Evolutionary conservation across 139 green algal genomes (phyloP), one percentile per base, ranked within the genome.

Genomic region (Chlamydomonas incerta): DNA sequence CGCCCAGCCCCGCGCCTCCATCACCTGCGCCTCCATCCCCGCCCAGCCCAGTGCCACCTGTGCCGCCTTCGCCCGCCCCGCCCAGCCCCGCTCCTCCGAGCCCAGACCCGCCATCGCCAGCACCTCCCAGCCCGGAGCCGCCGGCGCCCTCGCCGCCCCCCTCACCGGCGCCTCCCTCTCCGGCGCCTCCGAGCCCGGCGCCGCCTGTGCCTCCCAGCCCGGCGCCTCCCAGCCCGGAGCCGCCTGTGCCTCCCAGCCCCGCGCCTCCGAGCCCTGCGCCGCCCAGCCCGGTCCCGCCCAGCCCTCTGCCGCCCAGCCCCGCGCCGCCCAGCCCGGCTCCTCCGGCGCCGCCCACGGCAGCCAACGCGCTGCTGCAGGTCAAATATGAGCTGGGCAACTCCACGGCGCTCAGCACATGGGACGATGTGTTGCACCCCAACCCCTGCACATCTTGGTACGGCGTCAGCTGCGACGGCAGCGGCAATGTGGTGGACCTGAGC

Each of bases 401-500:
- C 23, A 17, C 55, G 23, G 52, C 21, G 28, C 83, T 88, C 23
- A 31, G n/a, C 58, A 77, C 34, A 34, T 88, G 83, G 83, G 17
- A 8, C 50, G 68, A 29, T 33, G 41, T 47, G 3, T 82, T 37
- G 58, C 65, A 0, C 0, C 13, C 28, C 15, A 29, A 58, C 4
- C 75, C 58, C 73, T 70, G 0, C 2, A 21, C 24, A 1, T 26
- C 47, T 2, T 77, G 72, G 73, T 34, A 62, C 28, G 58, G 72
- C 33, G 60, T 88, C 0, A 57, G 29, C 21, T 83, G 63, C 65
- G 75, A 67, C 8, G 34, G 5, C 13, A 29, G 31, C 17, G 28
- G 47, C 33, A 24, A 55, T 5, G 71, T 75, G 31, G 34, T 46
- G 24, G 83, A 73, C 21, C 28, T 75, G 9, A 34, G 34, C 23